A percentile compares a stretch with the other conserved stretches of the same genome.
phyloP scores from a whole-genome alignment of 1,284 basidiomycete species.

The Volvariella volvacea region DNA sequence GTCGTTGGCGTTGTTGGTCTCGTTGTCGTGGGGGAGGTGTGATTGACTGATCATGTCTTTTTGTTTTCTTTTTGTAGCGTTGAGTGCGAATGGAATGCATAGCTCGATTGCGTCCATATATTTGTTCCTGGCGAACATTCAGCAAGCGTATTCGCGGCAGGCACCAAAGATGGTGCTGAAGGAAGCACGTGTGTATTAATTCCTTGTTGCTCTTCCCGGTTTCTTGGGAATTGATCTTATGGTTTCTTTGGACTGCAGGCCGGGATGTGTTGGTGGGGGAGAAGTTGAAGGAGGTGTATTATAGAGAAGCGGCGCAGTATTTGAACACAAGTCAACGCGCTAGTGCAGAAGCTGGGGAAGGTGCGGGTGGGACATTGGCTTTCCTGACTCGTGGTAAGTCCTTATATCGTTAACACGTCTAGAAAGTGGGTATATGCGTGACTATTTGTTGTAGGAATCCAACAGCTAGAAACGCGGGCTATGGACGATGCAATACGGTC shows the following conservation, averaged over 20 bases:
- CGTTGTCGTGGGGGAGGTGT: too few relatives aligned
- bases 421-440: not conserved
- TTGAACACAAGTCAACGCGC: conserved; percentile 61
- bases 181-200: conserved; percentile 67
- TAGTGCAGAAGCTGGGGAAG: conserved; percentile 44
- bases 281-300: conserved; percentile 64
- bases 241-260: conserved; percentile 44
- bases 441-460: conserved; percentile 48
- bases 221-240: conserved; percentile 9
- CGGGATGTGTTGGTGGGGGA: conserved; percentile 60
- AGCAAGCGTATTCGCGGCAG: conserved; percentile 68
- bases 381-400: conserved; percentile 63
- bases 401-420: conserved; percentile 10
- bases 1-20: too few relatives aligned
- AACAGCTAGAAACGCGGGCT: conserved; percentile 73
- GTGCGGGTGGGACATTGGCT: conserved; percentile 43
- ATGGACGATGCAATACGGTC: conserved; percentile 74
- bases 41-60: too few relatives aligned
- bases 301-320: conserved; percentile 61
- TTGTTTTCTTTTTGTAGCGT: conserved; percentile 30
- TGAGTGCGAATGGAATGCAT: conserved; percentile 41
- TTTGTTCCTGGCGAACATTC: conserved; percentile 77
- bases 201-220: conserved; percentile 2
- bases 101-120: conserved; percentile 55
- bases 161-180: conserved; percentile 76